A percentile compares a stretch with the other conserved stretches of the same genome.
These are phyloP conservation scores for Xylaria acuta DNA, from an alignment of 495 filamentous ascomycete species.

Conservation along the genomic window DNA sequence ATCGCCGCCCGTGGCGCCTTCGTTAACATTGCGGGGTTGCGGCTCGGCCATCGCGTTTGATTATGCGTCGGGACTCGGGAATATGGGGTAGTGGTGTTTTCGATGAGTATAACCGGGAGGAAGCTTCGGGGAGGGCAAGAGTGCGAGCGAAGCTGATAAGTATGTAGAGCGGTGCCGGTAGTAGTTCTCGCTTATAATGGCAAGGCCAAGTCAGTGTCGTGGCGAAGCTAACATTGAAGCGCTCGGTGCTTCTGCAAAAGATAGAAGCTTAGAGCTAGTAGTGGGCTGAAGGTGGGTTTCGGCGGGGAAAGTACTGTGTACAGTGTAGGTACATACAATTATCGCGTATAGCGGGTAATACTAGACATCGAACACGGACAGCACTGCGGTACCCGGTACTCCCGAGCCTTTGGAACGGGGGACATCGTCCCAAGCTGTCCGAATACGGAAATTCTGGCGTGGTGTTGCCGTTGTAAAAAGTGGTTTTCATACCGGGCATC, in stretches of 20 bases:
- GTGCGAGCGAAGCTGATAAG: too few relatives aligned
- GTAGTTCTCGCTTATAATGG: background rate
- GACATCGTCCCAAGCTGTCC: constrained; percentile 19
- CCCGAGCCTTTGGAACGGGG: background rate
- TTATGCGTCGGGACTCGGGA: background rate
- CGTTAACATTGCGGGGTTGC: constrained; percentile 61
- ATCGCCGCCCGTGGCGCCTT: constrained; percentile 67
- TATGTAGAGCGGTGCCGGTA: background rate
- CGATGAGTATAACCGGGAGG: background rate
- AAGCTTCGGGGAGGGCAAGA: background rate
- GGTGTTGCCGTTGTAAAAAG: constrained; percentile 2
- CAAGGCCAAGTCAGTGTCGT: background rate
- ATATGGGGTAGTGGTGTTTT: background rate
- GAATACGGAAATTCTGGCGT: constrained; percentile 9
- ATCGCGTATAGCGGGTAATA: background rate
- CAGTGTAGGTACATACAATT: background rate
- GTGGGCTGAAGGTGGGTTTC: constrained; percentile 9
- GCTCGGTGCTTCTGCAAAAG: background rate
- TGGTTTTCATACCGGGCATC: background rate
- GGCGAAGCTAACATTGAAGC: background rate
- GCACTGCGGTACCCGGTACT: background rate
- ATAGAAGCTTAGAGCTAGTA: background rate
- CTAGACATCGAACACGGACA: background rate
- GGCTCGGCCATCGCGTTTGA: constrained; percentile 60
- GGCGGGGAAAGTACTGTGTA: background rate